These are phyloP conservation scores for Microcyclospora tardicrescens DNA, from an alignment of 2,329 filamentous ascomycete species.

Conservation along the genomic window DNA sequence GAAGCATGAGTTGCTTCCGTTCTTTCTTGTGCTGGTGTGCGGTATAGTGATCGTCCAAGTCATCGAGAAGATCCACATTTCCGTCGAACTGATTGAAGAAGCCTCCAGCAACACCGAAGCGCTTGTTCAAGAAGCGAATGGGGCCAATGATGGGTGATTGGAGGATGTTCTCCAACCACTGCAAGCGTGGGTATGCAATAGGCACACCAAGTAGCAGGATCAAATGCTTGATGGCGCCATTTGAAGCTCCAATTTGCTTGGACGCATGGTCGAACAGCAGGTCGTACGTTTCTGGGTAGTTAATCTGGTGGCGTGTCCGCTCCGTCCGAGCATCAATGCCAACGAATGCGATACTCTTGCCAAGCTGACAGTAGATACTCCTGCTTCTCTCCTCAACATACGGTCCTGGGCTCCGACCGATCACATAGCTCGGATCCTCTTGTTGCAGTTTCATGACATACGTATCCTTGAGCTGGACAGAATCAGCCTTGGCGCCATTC, in stretches of 20 bases:
- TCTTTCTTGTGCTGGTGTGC: constrained; percentile 83
- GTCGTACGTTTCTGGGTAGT: constrained; percentile 58
- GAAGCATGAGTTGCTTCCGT: constrained; percentile 57
- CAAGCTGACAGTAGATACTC: constrained; percentile 50
- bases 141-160: constrained; percentile 76
- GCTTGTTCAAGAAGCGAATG: constrained; percentile 77
- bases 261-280: constrained; percentile 45
- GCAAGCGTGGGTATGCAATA: constrained; percentile 59
- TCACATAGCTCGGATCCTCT: constrained; percentile 62
- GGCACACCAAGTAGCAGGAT: constrained; percentile 56
- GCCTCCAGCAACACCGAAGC: constrained; percentile 73
- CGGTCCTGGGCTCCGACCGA: constrained; percentile 56
- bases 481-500: constrained; percentile 34
- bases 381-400: constrained; percentile 51
- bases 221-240: constrained; percentile 48
- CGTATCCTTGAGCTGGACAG: constrained; percentile 58
- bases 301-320: constrained; percentile 85
- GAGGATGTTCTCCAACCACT: constrained; percentile 93
- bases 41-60: constrained; percentile 66
- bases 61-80: constrained; percentile 50
- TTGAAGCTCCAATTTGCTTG: constrained; percentile 36
- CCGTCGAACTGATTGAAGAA: constrained; percentile 94
- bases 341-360: constrained; percentile 50
- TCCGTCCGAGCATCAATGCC: constrained; percentile 51
- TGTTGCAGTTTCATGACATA: constrained; percentile 51